Evolutionary conservation across 1,139 yeast genomes (phyloP).

Genomic region (Wickerhamomyces sp.): DNA sequence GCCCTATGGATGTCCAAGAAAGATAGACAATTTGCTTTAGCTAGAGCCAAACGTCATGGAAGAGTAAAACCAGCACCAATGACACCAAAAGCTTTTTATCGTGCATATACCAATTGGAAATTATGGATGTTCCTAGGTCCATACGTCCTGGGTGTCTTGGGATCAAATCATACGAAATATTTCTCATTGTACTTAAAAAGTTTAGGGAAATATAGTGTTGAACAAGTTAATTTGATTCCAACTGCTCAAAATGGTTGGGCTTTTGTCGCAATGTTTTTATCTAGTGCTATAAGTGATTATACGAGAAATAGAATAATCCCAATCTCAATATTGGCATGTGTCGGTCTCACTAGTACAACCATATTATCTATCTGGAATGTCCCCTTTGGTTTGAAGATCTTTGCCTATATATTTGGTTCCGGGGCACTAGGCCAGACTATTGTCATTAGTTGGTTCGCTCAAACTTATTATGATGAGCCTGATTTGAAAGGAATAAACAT

Average conservation of each 20-base stretch:
- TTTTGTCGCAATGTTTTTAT: constrained; percentile 2
- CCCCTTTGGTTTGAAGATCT: constrained; percentile 1
- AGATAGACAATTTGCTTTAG: constrained; percentile 11
- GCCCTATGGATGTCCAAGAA: constrained; percentile 9
- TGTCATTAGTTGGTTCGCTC: constrained; percentile 5
- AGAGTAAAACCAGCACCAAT: constrained; percentile 6
- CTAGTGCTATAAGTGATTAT: constrained; percentile 5
- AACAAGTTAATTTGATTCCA: constrained; percentile 24
- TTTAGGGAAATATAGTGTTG: constrained; percentile 16
- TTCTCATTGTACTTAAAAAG: constrained; percentile 20
- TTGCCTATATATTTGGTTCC: constrained; percentile 1
- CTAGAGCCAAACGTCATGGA: constrained; percentile 4
- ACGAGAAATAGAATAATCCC: constrained; percentile 1
- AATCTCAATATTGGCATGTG: background rate
- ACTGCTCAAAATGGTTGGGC: constrained; percentile 16
- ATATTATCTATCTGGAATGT: constrained; percentile 5
- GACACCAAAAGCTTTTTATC: background rate
- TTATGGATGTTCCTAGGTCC: constrained; percentile 4
- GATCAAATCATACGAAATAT: constrained; percentile 3
- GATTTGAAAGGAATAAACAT: constrained; percentile 5
- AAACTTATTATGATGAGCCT: constrained; percentile 4
- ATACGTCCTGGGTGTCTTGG: background rate
- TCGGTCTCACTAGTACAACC: constrained; percentile 3
- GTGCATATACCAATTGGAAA: constrained; percentile 1
- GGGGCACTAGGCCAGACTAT: constrained; percentile 3